phyloP scores from a whole-genome alignment of 805 yeast species.

The Wickerhamomyces hampshirensis region DNA sequence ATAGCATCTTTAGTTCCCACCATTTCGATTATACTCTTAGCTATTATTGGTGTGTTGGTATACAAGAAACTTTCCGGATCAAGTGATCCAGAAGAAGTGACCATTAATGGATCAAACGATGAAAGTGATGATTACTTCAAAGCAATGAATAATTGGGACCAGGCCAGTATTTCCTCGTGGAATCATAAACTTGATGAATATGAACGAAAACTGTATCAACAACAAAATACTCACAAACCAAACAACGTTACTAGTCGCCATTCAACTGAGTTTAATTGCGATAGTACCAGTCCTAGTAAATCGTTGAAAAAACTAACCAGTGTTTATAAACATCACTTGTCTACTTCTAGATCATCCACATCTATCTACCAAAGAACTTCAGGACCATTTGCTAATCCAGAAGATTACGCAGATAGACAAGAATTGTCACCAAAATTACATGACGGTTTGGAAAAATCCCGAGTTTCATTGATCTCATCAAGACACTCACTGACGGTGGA shows the following conservation, averaged over 20 bases:
- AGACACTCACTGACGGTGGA: background rate
- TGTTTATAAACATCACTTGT: constrained; percentile 3
- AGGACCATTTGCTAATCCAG: constrained; percentile 22
- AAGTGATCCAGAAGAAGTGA: background rate
- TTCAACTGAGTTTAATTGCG: background rate
- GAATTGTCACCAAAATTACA: constrained; percentile 14
- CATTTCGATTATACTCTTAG: constrained; percentile 15
- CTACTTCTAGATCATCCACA: background rate
- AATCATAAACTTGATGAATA: constrained; percentile 20
- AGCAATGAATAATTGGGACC: constrained; percentile 19
- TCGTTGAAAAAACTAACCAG: constrained; percentile 4
- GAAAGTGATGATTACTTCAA: constrained; percentile 16
- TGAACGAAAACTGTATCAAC: constrained; percentile 7
- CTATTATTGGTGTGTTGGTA: constrained; percentile 4
- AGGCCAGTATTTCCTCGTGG: constrained; percentile 24
- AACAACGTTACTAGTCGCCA: background rate
- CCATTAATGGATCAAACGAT: constrained; percentile 2
- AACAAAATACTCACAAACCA: background rate
- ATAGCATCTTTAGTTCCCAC: constrained; percentile 25
- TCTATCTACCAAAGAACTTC: constrained; percentile 2
- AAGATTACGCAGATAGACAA: constrained; percentile 20
- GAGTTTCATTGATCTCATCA: constrained; percentile 8
- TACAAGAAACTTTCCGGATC: constrained; percentile 10
- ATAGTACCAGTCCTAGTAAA: background rate
- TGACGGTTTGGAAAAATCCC: constrained; percentile 8